These are phyloP conservation scores for Pyrus bretschneideri DNA, from an alignment of 306 rosid species.

Conservation along the genomic window DNA sequence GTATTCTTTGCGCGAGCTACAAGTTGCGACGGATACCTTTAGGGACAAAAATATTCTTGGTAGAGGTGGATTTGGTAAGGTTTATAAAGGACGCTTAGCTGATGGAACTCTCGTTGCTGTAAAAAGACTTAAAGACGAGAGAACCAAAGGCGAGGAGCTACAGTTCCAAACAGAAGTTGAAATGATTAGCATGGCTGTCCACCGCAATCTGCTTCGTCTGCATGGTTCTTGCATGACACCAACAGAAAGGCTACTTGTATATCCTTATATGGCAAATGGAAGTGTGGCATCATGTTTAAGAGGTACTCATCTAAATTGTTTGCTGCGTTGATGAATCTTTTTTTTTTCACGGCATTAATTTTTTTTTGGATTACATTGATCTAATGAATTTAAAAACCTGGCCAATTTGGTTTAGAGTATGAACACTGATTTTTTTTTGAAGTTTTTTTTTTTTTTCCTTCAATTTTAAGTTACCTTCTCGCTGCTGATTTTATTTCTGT, in stretches of 20 bases:
- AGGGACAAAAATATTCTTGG: slow-evolving; percentile 74
- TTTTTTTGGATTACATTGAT: not conserved
- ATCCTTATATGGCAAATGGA: slow-evolving; percentile 88
- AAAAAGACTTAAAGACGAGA: slow-evolving; percentile 85
- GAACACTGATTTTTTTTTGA: not conserved
- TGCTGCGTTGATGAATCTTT: not conserved
- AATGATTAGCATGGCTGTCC: slow-evolving; percentile 96
- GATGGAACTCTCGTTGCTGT: slow-evolving; percentile 90
- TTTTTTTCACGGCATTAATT: not conserved
- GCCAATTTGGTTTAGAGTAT: not conserved
- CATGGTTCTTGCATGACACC: slow-evolving; percentile 96
- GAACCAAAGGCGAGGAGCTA: slow-evolving; percentile 77
- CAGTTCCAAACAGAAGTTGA: slow-evolving; percentile 93
- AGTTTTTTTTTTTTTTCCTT: not conserved
- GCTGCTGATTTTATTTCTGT: not conserved
- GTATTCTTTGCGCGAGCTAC: slow-evolving; percentile 87
- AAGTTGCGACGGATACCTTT: slow-evolving; percentile 79
- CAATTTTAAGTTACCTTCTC: not conserved
- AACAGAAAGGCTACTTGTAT: slow-evolving; percentile 90
- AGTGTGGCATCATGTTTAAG: slow-evolving; percentile 96
- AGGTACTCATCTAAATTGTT: slow-evolving; percentile 39
- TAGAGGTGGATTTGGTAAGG: slow-evolving; percentile 95
- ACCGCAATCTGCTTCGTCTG: slow-evolving; percentile 75
- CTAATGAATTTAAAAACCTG: not conserved
- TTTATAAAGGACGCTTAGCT: slow-evolving; percentile 81